Base-by-base conservation (phyloP, 306 rosid species). In the Rosa chinensis region DNA sequence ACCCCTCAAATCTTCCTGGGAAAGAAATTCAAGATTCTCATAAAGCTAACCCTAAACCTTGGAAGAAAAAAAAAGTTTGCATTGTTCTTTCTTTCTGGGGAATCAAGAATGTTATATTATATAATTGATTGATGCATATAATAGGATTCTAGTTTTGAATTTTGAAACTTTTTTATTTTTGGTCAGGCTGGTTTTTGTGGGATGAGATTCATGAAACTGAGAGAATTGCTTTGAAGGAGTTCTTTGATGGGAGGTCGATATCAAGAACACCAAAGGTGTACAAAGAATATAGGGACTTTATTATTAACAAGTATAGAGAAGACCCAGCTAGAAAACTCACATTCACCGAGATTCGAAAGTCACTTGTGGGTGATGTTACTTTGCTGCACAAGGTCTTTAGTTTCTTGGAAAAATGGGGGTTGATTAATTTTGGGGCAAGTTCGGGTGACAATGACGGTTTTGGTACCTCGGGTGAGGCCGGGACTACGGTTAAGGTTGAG, bases 141-240 rank as follows among this genome's bases (percentile, higher is more conserved):
- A 8, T 43, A 16, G 76, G 25, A 12, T 4, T 3, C 39, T 25
- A n/a, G 18, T 75, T 45, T 25, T 62, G n/a, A 49, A 23, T 9
- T 37, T 25, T 78, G 75, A 44, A 39, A 8, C 3, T 17, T 48
- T 11, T 23, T 3, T 56, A 44, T 44, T 74, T 81, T 74, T 52
- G 81, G 37, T 4, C 83, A 95, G 99, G 90, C 80, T 95, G 99
- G 99, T 95, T 95, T 81, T 55, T 80, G 82, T 95, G 99, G 99
- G 98, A 91, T 69, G 96, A 91, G 67, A 93, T 95, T 68, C 98
- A 95, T 76, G 96, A 87, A 78, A 95, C 85, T 0, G 99, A 95
- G 91, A 81, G 64, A 78, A 56, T 61, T 0, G 84, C 88, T 1
- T 70, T 95, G 77, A 89, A 86, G 74, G 98, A 95, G 78, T 95